Evolutionary conservation across 371 early-diverging fungal species (phyloP), one percentile per base, ranked within the genome.

Genomic region (Phascolomyces articulosus): DNA sequence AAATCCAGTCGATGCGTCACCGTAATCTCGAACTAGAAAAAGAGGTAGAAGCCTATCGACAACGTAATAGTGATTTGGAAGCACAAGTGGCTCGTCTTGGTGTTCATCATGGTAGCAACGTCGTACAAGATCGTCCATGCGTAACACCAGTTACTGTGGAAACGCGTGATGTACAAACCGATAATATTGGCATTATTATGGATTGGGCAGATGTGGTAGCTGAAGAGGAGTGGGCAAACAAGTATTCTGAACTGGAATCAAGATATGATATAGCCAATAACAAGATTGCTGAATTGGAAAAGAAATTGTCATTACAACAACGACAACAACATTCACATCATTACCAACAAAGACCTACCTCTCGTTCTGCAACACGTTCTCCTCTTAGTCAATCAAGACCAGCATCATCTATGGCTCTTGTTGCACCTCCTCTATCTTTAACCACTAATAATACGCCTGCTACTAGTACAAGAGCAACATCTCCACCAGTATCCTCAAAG

Each of bases 21-120:
- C 64, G 60, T 13, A 66, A 63, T n/a, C 51, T 48, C 13, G 71
- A 70, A 24, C 57, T 70, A 20, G 64, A 63, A 29, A 55, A 40
- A 24, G 56, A 66, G 20, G 44, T 58, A 18, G 63, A 63, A 13
- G 9, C 21, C 10, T 27, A 40, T 47, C 21, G 51, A 10, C 24
- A 23, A 24, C 51, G 51, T 18, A 51, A 51, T 24, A 24, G 24
- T 24, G 77, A 76, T 8, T 44, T 70, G 29, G 75, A 76, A 26
- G 44, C 61, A 40, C 51, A 24, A 24, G 20, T 51, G 51, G 2
- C 23, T 23, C 51, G 15, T 10, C 51, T 10, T n/a, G n/a, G n/a
- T n/a, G n/a, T n/a, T n/a, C n/a, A n/a, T n/a, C n/a, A n/a, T n/a
- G n/a, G n/a, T n/a, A n/a, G n/a, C 47, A 47, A 47, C 13, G 47